phyloP scores from a whole-genome alignment of 1,139 yeast genomes.

The Kazachstania sp. region DNA sequence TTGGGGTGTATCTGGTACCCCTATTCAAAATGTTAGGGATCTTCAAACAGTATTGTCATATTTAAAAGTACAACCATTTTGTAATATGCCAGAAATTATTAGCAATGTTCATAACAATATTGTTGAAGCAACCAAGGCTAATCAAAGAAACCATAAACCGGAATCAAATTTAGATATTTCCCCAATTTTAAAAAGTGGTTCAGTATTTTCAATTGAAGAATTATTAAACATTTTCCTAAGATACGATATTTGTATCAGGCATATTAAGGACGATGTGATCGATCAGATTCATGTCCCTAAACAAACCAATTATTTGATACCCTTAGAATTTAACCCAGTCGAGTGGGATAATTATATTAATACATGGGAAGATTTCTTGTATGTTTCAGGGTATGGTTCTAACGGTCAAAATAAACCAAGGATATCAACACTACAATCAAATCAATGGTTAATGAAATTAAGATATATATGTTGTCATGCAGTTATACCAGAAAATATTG shows the following conservation, averaged over 20 bases:
- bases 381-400: conserved; percentile 45
- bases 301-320: conserved; percentile 62
- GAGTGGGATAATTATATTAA: conserved; percentile 78
- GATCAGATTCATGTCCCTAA: conserved; percentile 70
- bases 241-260: conserved; percentile 51
- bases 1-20: conserved; percentile 97
- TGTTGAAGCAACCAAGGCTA: conserved; percentile 1
- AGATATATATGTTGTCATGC: conserved; percentile 85
- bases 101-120: conserved; percentile 9
- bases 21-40: conserved; percentile 61
- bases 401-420: conserved; percentile 50
- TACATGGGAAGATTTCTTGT: conserved; percentile 50
- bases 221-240: conserved; percentile 18
- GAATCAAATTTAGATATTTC: too few species aligned
- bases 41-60: conserved; percentile 63
- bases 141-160: too few species aligned
- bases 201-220: conserved; percentile 18
- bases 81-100: conserved; percentile 22
- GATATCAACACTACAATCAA: conserved; percentile 20
- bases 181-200: conserved; percentile 11
- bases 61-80: conserved; percentile 59
- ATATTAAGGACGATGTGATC: conserved; percentile 75
- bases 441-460: conserved; percentile 57
- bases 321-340: conserved; percentile 67
- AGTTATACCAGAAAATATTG: conserved; percentile 42